Base-by-base conservation (phyloP, 495 filamentous ascomycete species). In the Amniculicola lignicola region DNA sequence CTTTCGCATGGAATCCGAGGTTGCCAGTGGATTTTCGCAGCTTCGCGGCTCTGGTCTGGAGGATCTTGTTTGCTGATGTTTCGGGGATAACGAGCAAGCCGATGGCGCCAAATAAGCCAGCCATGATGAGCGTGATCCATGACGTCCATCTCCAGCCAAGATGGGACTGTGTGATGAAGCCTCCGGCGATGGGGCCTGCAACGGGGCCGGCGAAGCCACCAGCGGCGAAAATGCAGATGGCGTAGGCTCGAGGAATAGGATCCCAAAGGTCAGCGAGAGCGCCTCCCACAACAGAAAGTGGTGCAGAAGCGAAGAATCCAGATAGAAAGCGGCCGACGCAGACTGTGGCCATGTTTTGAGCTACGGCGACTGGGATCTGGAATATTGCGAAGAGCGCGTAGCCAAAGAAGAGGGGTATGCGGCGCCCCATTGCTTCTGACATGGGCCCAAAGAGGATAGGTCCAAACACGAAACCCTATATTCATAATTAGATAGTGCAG, bases 121-220 rank as follows among this genome's bases (percentile, higher is more conserved):
- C 73, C 39, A 82, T 72, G 59, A 89, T 83, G 22, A 82, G 57
- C 2, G 79, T 83, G 41, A 86, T 77, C 79, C 80, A 90, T 11
- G 76, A 78, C 0, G 79, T 82, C 69, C 68, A 72, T 45, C 70
- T 60, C 70, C 70, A 72, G 22, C 70, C 70, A 3, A 72, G 63
- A 57, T 68, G 61, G 1, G 61, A 64, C 18, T 67, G 59, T 7
- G 63, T 64, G 43, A 72, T 65, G 60, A 69, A 70, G 9, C 69
- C 68, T n/a, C 70, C 70, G 10, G 69, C 42, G 35, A 71, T 63
- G 4, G 68, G 67, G 9, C 65, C 69, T 10, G 54, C 62, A n/a
- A 70, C 57, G 1, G 70, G 69, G 21, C 69, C 69, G 18, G 56
- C 62, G 36, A 72, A 67, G 1, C 62, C 52, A 5, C 64, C 65